phyloP scores from a whole-genome alignment of 2,329 filamentous ascomycete species.

The Colletotrichum musicola region DNA sequence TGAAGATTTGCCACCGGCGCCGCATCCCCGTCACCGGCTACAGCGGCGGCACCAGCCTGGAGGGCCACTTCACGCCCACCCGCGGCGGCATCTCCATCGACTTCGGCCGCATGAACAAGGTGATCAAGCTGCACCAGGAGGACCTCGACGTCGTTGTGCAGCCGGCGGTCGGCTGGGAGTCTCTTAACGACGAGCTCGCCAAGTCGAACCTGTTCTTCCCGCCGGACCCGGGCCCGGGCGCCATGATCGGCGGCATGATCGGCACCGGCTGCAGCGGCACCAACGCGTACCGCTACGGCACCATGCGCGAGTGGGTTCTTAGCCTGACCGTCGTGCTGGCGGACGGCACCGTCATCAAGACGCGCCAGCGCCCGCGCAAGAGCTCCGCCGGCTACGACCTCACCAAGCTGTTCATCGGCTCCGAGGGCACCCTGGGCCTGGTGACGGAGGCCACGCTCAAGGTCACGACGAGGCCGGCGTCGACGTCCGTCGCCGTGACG shows the following conservation, averaged over 20 bases:
- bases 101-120: constrained; percentile 86
- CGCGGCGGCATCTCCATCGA: constrained; percentile 87
- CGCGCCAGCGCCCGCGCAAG: constrained; percentile 87
- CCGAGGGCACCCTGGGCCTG: constrained; percentile 90
- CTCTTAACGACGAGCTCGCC: constrained; percentile 81
- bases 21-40: constrained; percentile 89
- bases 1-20: constrained; percentile 87
- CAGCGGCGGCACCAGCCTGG: constrained; percentile 88
- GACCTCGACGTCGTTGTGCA: constrained; percentile 83
- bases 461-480: constrained; percentile 83
- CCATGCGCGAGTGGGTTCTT: constrained; percentile 95
- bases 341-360: constrained; percentile 91
- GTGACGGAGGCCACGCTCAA: constrained; percentile 93
- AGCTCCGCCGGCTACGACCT: constrained; percentile 93
- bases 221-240: constrained; percentile 89
- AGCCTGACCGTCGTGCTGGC: constrained; percentile 89
- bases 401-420: constrained; percentile 89
- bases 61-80: constrained; percentile 89
- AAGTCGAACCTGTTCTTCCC: constrained; percentile 88
- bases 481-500: constrained; percentile 83
- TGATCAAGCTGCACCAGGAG: constrained; percentile 81
- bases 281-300: constrained; percentile 92
- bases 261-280: constrained; percentile 82
- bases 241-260: constrained; percentile 92
- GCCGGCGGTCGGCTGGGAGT: constrained; percentile 88